Percentiles rank a stretch among this genome's conserved stretches.
phyloP scores from a whole-genome alignment of 805 yeast species.

The Candida adriatica region DNA sequence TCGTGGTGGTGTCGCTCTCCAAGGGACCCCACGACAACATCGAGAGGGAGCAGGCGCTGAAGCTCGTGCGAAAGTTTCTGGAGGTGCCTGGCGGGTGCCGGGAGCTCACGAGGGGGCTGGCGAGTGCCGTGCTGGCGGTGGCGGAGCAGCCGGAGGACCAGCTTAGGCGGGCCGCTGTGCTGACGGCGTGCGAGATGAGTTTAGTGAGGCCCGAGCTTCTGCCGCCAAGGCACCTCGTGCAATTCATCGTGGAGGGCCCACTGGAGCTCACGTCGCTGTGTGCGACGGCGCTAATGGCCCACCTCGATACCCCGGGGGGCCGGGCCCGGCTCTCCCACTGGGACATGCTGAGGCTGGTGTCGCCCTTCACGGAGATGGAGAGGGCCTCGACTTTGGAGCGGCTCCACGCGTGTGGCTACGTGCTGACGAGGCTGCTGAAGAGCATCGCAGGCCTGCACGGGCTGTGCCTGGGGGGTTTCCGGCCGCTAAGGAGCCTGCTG shows the following conservation, averaged over 20 bases:
- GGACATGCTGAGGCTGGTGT: conserved; percentile 55
- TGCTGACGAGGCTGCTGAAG: conserved; percentile 56
- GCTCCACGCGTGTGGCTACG: conserved; percentile 40
- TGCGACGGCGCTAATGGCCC: conserved; percentile 41
- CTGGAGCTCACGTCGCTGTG: conserved; percentile 36
- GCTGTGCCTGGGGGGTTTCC: conserved; percentile 49
- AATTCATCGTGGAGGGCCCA: conserved; percentile 48
- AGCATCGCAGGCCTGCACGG: conserved; percentile 73
- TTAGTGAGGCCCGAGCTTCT: conserved; percentile 38
- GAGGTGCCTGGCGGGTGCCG: conserved; percentile 46
- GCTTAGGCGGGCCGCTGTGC: conserved; percentile 42
- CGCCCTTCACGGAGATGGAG: conserved; percentile 68
- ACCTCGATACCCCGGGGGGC: conserved; percentile 52
- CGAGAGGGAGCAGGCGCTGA: conserved; percentile 75
- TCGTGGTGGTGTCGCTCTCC: conserved; percentile 57
- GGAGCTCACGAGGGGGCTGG: conserved; percentile 53
- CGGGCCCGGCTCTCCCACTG: conserved; percentile 48
- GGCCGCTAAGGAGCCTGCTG: conserved; percentile 50
- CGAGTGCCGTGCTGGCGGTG: conserved; percentile 58
- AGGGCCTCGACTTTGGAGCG: too few species aligned
- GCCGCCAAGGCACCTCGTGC: conserved; percentile 34
- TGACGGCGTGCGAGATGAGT: conserved; percentile 46
- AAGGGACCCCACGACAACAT: conserved; percentile 45
- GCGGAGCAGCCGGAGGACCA: conserved; percentile 50
- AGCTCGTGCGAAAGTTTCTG: conserved; percentile 56